Base-by-base conservation (phyloP, 2,329 filamentous ascomycete species). In the Hypoxylon sp. region DNA sequence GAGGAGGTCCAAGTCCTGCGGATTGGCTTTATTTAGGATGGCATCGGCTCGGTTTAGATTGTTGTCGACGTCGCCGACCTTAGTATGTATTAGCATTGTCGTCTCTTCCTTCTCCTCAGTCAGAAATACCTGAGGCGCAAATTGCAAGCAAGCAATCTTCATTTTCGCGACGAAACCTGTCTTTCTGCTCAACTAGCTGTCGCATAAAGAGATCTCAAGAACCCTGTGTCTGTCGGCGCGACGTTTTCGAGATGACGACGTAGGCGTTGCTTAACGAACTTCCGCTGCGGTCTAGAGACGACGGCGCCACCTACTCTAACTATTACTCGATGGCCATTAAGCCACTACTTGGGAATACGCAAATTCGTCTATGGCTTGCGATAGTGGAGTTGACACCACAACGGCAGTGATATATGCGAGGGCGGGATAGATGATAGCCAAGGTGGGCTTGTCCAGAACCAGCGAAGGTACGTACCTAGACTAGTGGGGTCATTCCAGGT, bases 111-210 rank as follows among this genome's bases (percentile, higher is more conserved):
- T 37, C 34, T 37, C 34, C 34, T 16, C 5, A 37, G 34, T 37
- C 1, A 16, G 34, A 16, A 48, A n/a, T 57, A 94, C 84, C 73
- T 88, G 83, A 11, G 91, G 90, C 48, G 88, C 86, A 67, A 94
- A 93, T 77, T 95, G 91, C 9, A 93, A 79, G 63, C 89, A 91
- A 0, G 82, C 91, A 43, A 92, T 87, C 73, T 85, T 87, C 90
- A 80, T 80, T 19, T 60, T 76, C 29, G 45, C 54, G 25, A 30
- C 7, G 11, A 29, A 7, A 12, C 27, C 16, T 32, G 4, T 23
- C 37, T 45, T 27, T n/a, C 27, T 27, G 21, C 52, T 37, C 3
- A 16, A 55, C 16, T 25, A 25, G 3, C 19, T 45, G 16, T 45
- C 41, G 41, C 41, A 45, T 45, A 6, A 25, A 23, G 34, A 37